Percentiles rank a stretch among this genome's conserved stretches.
Evolutionary conservation across 371 early-diverging fungal genomes (phyloP).

Genomic region (Mortierella sp.): DNA sequence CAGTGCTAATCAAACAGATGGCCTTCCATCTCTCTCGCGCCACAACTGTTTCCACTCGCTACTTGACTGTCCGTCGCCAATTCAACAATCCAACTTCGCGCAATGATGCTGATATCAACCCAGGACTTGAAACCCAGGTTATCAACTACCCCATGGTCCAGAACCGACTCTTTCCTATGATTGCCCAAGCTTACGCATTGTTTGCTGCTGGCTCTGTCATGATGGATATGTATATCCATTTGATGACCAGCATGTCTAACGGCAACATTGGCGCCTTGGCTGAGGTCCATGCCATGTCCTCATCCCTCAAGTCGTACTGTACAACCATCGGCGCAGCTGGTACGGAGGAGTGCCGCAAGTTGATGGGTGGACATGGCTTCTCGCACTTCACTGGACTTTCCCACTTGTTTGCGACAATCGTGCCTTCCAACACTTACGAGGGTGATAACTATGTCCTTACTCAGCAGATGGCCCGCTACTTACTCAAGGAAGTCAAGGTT

Average conservation of each 20-base stretch:
- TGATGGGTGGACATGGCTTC: slow-evolving; percentile 89
- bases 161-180: slow-evolving; percentile 77
- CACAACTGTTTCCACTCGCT: slow-evolving; percentile 62
- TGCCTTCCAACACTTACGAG: slow-evolving; percentile 60
- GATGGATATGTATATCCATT: slow-evolving; percentile 69
- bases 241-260: slow-evolving; percentile 74
- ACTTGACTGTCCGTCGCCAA: slow-evolving; percentile 66
- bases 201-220: slow-evolving; percentile 77
- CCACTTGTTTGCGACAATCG: slow-evolving; percentile 74
- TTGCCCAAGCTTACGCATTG: slow-evolving; percentile 81
- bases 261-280: slow-evolving; percentile 71
- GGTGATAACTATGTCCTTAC: slow-evolving; percentile 85
- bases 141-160: slow-evolving; percentile 84
- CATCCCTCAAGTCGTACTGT: slow-evolving; percentile 84
- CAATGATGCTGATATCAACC: slow-evolving; percentile 44
- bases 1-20: slow-evolving; percentile 68
- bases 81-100: slow-evolving; percentile 62
- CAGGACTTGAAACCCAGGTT: slow-evolving; percentile 75
- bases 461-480: slow-evolving; percentile 81
- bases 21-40: slow-evolving; percentile 70
- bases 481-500: slow-evolving; percentile 72
- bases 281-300: slow-evolving; percentile 86
- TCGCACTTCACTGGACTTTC: slow-evolving; percentile 81
- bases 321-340: slow-evolving; percentile 80
- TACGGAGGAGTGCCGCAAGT: slow-evolving; percentile 79